phyloP scores from a whole-genome alignment of 2,329 filamentous ascomycete genomes.

The Stachybotrys echinatus region DNA sequence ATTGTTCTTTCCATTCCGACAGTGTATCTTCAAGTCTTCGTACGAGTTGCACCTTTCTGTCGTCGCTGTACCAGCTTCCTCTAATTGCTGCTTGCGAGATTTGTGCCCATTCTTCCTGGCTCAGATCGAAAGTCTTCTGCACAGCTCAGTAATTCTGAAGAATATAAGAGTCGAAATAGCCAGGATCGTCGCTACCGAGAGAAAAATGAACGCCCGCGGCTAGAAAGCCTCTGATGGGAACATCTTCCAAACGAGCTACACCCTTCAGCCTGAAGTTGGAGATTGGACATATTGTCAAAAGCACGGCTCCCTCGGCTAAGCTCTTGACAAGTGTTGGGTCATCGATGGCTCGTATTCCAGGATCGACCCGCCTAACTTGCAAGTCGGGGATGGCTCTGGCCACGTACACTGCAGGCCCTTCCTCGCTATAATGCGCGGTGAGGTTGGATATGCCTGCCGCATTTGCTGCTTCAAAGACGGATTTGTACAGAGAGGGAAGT shows the following conservation, averaged over 20 bases:
- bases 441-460: conserved; percentile 48
- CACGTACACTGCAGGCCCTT: conserved; percentile 65
- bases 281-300: conserved; percentile 69
- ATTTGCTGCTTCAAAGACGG: conserved; percentile 46
- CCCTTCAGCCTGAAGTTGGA: conserved; percentile 54
- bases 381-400: conserved; percentile 56
- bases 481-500: conserved; percentile 55
- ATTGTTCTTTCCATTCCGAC: too few relatives aligned
- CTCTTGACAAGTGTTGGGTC: conserved; percentile 53
- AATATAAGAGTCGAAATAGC: conserved; percentile 72
- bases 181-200: conserved; percentile 70
- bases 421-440: conserved; percentile 73
- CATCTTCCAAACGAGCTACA: conserved; percentile 19
- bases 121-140: conserved; percentile 63
- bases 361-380: conserved; percentile 63
- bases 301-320: conserved; percentile 49
- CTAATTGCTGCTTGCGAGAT: conserved; percentile 59
- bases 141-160: conserved; percentile 69
- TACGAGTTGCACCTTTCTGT: conserved; percentile 59
- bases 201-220: conserved; percentile 61
- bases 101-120: conserved; percentile 58
- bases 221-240: conserved; percentile 58
- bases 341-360: conserved; percentile 62
- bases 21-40: too few relatives aligned
- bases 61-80: conserved; percentile 64